phyloP scores from a whole-genome alignment of 2,329 filamentous ascomycete genomes.

The Exophiala aquamarina region DNA sequence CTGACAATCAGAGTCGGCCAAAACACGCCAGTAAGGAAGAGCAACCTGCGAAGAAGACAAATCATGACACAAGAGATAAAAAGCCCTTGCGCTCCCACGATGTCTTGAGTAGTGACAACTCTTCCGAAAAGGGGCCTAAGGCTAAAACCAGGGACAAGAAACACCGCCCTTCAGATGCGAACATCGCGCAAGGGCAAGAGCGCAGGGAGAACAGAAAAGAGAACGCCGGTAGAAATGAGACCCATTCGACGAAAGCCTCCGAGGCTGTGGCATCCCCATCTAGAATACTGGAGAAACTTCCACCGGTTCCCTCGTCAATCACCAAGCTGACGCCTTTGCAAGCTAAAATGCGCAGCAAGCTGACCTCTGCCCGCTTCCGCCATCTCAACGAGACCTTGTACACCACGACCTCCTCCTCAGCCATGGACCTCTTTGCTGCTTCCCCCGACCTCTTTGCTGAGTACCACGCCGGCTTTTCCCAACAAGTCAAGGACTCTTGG shows the following conservation, averaged over 20 bases:
- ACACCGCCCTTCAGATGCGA: too few species aligned
- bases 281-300: constrained; percentile 30
- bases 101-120: too few species aligned
- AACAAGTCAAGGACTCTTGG: constrained; percentile 88
- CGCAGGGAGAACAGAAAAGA: neutral
- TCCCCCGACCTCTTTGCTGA: constrained; percentile 93
- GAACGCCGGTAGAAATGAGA: too few species aligned
- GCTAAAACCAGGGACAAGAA: too few species aligned
- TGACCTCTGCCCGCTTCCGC: constrained; percentile 91
- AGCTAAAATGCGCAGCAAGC: constrained; percentile 89
- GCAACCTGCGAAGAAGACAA: too few species aligned
- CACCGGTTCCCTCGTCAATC: constrained; percentile 43
- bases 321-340: constrained; percentile 86
- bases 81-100: too few species aligned
- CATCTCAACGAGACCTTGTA: constrained; percentile 97
- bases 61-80: too few species aligned
- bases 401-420: constrained; percentile 80
- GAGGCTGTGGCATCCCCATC: too few species aligned
- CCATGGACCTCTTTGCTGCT: constrained; percentile 77
- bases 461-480: constrained; percentile 94
- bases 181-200: too few species aligned
- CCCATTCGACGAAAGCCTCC: too few species aligned
- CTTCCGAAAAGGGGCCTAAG: too few species aligned
- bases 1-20: neutral
- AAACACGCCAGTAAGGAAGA: too few species aligned